A percentile compares a stretch with the other conserved stretches of the same genome.
Conservation (phyloP, 331 rosid species). For the Telfairia occidentalis region DNA sequence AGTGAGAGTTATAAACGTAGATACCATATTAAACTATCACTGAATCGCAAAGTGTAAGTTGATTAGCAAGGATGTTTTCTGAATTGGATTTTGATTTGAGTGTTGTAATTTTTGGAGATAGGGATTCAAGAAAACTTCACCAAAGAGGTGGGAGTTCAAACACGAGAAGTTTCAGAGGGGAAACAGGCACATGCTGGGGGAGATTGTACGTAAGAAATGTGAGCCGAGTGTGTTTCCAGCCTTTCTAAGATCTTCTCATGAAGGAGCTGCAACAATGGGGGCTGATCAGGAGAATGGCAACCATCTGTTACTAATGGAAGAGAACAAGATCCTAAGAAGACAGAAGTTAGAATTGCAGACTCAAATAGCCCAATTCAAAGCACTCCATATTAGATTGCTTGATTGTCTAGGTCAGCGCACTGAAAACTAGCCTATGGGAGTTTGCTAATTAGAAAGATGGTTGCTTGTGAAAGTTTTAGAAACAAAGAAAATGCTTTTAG, state of each 20-base stretch:
- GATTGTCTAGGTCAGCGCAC: slow-evolving; percentile 40
- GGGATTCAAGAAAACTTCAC: slow-evolving; percentile 78
- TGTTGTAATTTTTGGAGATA: slow-evolving; percentile 4
- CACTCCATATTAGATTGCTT: slow-evolving; percentile 43
- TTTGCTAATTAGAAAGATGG: neutral
- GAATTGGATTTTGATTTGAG: neutral
- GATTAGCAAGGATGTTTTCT: too few relatives aligned
- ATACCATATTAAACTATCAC: too few relatives aligned
- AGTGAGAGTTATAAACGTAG: neutral
- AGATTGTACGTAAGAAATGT: slow-evolving; percentile 66
- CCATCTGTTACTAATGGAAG: slow-evolving; percentile 35
- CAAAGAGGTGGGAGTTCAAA: slow-evolving; percentile 77
- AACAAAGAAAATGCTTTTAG: neutral
- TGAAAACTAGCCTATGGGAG: slow-evolving; percentile 13
- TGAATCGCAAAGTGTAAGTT: too few relatives aligned
- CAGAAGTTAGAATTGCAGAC: slow-evolving; percentile 49
- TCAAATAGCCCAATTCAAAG: slow-evolving; percentile 57
- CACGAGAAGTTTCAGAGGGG: slow-evolving; percentile 74
- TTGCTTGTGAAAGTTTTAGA: neutral
- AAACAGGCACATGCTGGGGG: slow-evolving; percentile 32
- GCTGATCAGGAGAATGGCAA: slow-evolving; percentile 21
- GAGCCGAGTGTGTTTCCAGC: slow-evolving; percentile 75
- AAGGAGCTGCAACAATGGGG: slow-evolving; percentile 6
- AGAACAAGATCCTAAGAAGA: slow-evolving; percentile 52
- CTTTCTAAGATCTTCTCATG: slow-evolving; percentile 55